Evolutionary conservation across 805 yeast species (phyloP).

Genomic region (Kuraishia hungarica): DNA sequence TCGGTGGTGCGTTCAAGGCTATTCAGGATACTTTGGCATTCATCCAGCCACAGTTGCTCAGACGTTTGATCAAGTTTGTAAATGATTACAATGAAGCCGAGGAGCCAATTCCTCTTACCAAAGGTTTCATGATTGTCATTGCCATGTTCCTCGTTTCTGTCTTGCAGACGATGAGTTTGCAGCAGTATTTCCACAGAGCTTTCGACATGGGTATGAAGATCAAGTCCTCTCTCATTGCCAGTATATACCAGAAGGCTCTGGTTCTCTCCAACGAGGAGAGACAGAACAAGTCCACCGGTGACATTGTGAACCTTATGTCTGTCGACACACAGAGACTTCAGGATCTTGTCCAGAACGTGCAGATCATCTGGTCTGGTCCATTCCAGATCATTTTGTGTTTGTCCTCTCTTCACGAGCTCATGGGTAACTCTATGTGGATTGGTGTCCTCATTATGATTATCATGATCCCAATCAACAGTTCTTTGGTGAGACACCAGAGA

Average conservation of each 20-base stretch:
- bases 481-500: conserved; percentile 60
- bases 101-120: conserved; percentile 51
- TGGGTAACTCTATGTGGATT: conserved; percentile 94
- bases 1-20: conserved; percentile 68
- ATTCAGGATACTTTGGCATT: conserved; percentile 75
- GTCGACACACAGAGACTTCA: conserved; percentile 88
- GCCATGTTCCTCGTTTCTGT: conserved; percentile 71
- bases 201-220: conserved; percentile 73
- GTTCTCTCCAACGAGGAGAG: conserved; percentile 65
- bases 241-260: conserved; percentile 61
- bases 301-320: conserved; percentile 89
- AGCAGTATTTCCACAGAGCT: conserved; percentile 70
- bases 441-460: conserved; percentile 76
- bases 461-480: conserved; percentile 74
- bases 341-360: conserved; percentile 70
- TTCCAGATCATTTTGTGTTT: conserved; percentile 78
- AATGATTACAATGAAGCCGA: conserved; percentile 35
- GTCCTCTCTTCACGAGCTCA: conserved; percentile 55
- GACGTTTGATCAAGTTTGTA: conserved; percentile 54
- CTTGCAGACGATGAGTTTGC: conserved; percentile 68
- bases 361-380: conserved; percentile 88
- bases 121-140: conserved; percentile 67
- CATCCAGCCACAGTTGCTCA: conserved; percentile 78
- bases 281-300: conserved; percentile 75
- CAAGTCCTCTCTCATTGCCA: conserved; percentile 59